Base-by-base conservation (phyloP, 2,329 filamentous ascomycete genomes). In the Phyllosticta capitalensis region DNA sequence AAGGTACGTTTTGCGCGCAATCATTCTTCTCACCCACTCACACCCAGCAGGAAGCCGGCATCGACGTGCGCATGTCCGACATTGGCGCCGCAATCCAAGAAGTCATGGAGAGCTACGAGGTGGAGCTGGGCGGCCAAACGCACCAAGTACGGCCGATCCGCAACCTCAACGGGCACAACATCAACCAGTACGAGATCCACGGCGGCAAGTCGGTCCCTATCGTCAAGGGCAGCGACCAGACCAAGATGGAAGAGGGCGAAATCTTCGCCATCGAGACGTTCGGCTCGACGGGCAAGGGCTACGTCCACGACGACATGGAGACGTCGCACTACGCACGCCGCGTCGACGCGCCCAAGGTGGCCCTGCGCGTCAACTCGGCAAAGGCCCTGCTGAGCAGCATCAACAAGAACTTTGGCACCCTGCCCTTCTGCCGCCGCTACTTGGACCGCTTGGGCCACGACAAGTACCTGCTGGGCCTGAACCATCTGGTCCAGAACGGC, bases 231-330 rank as follows among this genome's bases (percentile, higher is more conserved):
- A 83, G 83, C 63, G 90, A 95, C 69, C 85, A 87, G 72, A 95
- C 90, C 56, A 96, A 95, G 81, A 97, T 97, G 92, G 92, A 96
- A 76, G 92, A 96, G 75, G 91, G 91, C 50, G 92, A 97, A 70
- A 86, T 91, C 19, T 97, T 95, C 73, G 92, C 92, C 64, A 95
- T 96, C 67, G 92, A 96, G 78, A 96, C 92, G 0, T 96, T 96
- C 73, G 92, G 92, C 62, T 94, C 88, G 72, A 96, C 92, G 21
- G 92, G 92, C 64, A 92, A 90, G 71, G 92, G 91, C 64, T 88
- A 89, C 69, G 89, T 96, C 60, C 79, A 84, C 64, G 91, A 96
- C 69, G 90, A 96, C 75, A 79, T 85, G 73, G 92, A 95, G 79
- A 84, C 85, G 19, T 96, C 90, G 51, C 91, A 96, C 74, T 97